Evolutionary conservation across 148 eudicot species (phyloP), one percentile per base, ranked within the genome.

Genomic region (Chenopodium suecicum): DNA sequence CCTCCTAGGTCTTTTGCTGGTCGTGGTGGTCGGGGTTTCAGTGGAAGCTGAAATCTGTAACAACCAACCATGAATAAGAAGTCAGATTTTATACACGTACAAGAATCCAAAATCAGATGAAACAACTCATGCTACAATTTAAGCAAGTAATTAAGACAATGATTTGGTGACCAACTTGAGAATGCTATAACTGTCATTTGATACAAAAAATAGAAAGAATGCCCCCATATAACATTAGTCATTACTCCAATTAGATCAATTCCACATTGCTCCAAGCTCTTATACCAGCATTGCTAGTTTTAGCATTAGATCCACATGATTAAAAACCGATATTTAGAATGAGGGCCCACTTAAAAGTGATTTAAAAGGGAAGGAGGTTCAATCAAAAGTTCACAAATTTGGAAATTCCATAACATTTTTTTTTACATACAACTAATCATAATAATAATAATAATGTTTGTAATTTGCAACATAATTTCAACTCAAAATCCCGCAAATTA

Each of bases 1-100:
- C 73, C 83, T 90, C 82, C 86, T 90, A 70, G 91, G 86, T 74
- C 83, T 83, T 85, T 88, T 87, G 80, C 77, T 86, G 37, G 73
- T 54, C 32, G 83, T 77, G 27, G 84, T 81, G 56, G 77, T 52
- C 1, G 84, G 78, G 22, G 82, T 77, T 56, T 87, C 89, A 50
- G 75, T 81, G 54, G 85, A 76, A 70, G 77, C 82, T 65, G 82
- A 74, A 54, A 84, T 84, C 94, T 91, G 88, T 75, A 80, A 78
- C 68, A 56, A 79, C 27, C 54, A 70, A 80, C 20, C 66, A 65
- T 23, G 70, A n/a, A 54, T 64, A n/a, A 54, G 65, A 65, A 37
- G 50, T 79, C 32, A 79, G 75, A 52, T 56, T 74, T 47, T 12
- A 58, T 44, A 27, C n/a, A 70, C 9, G 17, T 32, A 22, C 16